These are phyloP conservation scores for Aspergillus cristatus DNA, from an alignment of 495 filamentous ascomycete genomes.

Conservation along the genomic window DNA sequence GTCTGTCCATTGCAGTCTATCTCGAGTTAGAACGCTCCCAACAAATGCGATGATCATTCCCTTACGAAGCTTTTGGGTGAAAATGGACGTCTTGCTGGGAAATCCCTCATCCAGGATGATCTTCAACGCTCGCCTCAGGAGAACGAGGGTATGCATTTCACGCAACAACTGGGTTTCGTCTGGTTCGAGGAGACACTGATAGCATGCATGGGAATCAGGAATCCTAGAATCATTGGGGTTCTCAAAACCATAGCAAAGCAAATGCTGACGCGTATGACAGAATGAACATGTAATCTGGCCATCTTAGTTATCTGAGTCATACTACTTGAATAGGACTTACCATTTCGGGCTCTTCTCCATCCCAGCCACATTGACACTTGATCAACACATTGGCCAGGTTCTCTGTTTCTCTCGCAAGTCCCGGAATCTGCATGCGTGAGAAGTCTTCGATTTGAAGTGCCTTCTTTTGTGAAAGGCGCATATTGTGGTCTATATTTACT, in stretches of 20 bases:
- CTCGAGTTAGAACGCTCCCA: constrained; percentile 10
- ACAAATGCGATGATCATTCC: background rate
- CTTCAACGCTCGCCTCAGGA: constrained; percentile 20
- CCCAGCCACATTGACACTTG: constrained; percentile 33
- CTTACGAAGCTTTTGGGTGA: constrained; percentile 23
- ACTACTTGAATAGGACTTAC: constrained; percentile 13
- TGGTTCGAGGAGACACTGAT: constrained; percentile 35
- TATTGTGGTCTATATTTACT: background rate
- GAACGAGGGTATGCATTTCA: constrained; percentile 25
- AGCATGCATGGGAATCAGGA: constrained; percentile 37
- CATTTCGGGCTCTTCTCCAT: constrained; percentile 33
- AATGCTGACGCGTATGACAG: constrained; percentile 40
- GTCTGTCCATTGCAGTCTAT: constrained; percentile 25
- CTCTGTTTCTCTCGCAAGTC: background rate
- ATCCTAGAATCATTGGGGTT: constrained; percentile 17
- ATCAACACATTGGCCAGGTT: constrained; percentile 10
- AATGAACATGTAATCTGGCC: constrained; percentile 34
- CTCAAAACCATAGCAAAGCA: constrained; percentile 38
- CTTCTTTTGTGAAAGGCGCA: constrained; percentile 5
- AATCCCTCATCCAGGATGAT: constrained; percentile 18
- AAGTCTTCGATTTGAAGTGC: constrained; percentile 7
- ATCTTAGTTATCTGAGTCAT: constrained; percentile 2
- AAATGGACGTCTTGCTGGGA: constrained; percentile 12
- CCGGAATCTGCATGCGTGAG: background rate
- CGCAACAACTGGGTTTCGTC: constrained; percentile 20